Base-by-base conservation (phyloP, 2,329 filamentous ascomycete species). In the Penicillium capsulatum region DNA sequence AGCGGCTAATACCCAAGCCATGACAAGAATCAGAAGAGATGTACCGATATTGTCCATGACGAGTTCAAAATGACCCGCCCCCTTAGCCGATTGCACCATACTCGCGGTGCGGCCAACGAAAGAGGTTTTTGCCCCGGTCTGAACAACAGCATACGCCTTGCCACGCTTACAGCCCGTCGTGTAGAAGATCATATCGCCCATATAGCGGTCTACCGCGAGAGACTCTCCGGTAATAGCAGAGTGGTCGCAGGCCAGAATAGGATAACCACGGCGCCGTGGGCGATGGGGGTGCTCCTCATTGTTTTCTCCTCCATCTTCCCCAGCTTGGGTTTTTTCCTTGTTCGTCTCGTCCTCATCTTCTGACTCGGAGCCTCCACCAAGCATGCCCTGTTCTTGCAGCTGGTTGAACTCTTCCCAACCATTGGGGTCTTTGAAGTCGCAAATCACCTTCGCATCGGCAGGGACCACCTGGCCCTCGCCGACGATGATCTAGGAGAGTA, bases 11-110 rank as follows among this genome's bases (percentile, higher is more conserved):
- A 87, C 85, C 75, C 78, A 88, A 63, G 84, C 82, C 68, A 87
- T 81, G 65, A 88, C 84, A 34, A 88, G 72, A 49, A 88, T 79
- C 53, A 89, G 72, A 36, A 89, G 74, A 40, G 80, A 73, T 17
- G 81, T 85, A 62, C 84, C 84, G 57, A 88, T 88, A 51, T 78
- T 83, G 72, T 87, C 82, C 84, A 88, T 88, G 69, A 88, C 84
- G 42, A 83, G 79, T 72, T 88, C 86, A 72, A 86, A 86, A 66
- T 86, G 82, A 60, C 84, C 84, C 61, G 83, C 81, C 59, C 86
- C 84, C 66, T 83, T 77, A 46, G 84, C 83, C 44, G 81, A 80
- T 66, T 84, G 78, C 34, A 88, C 84, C 50, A 88, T 76, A 47
- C 75, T 77, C 31, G 84, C 84, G 52, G 84, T 88, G 60, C 80